These are phyloP conservation scores for Diplotaxis tenuifolia DNA, from an alignment of 345 rosid species.

Conservation along the genomic window DNA sequence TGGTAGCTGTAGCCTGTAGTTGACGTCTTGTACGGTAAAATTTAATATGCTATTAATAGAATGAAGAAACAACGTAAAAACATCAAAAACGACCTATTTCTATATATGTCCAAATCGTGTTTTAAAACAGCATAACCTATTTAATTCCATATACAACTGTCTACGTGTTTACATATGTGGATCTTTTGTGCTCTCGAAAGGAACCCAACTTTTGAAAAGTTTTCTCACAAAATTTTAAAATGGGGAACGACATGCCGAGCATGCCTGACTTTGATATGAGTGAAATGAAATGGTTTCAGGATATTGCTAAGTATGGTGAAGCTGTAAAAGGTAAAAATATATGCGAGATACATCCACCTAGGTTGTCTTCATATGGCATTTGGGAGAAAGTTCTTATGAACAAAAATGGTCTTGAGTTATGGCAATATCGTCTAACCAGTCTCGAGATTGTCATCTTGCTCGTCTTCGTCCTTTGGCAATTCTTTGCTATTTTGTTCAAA, in stretches of 20 bases:
- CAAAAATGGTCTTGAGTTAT: background rate
- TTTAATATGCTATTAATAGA: background rate
- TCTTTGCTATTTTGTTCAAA: slow-evolving; percentile 20
- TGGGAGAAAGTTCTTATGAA: slow-evolving; percentile 2
- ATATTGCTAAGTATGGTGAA: slow-evolving; percentile 11
- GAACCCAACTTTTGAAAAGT: background rate
- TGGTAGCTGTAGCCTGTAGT: background rate
- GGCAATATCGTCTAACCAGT: slow-evolving; percentile 29
- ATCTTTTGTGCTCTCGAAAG: background rate
- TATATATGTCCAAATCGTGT: background rate
- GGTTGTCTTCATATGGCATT: slow-evolving; percentile 28
- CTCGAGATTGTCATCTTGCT: slow-evolving; percentile 23
- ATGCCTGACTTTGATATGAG: too few relatives aligned
- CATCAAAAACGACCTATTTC: slow-evolving; percentile 1
- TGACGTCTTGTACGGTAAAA: background rate
- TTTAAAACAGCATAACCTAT: background rate
- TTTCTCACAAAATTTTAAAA: background rate
- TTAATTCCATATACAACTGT: background rate
- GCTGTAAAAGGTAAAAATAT: background rate
- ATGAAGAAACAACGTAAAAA: background rate
- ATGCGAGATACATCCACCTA: slow-evolving; percentile 32
- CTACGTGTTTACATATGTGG: background rate
- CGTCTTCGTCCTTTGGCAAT: slow-evolving; percentile 28
- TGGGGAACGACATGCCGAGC: too few relatives aligned
- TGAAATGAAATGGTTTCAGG: background rate